phyloP scores from a whole-genome alignment of 352 stramenopile genomes.

The Phytophthora multivora region DNA sequence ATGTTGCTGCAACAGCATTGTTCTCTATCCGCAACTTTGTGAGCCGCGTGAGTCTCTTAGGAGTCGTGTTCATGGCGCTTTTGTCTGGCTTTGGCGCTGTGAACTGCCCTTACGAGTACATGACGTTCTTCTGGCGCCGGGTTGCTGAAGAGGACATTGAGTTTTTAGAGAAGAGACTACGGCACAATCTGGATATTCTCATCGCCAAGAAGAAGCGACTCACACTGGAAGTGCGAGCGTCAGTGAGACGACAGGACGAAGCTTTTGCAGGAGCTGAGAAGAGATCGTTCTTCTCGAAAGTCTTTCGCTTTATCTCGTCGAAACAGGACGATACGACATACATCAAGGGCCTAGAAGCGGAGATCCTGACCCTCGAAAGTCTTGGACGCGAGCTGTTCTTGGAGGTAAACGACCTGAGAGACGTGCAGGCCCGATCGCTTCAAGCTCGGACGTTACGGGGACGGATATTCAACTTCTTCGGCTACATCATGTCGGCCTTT shows the following conservation, averaged over 20 bases:
- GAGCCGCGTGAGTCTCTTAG: slow-evolving; percentile 79
- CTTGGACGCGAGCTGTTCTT: slow-evolving; percentile 81
- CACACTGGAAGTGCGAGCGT: slow-evolving; percentile 50
- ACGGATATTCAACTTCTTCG: background rate
- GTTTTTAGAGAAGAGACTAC: slow-evolving; percentile 79
- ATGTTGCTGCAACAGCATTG: slow-evolving; percentile 37
- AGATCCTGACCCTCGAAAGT: slow-evolving; percentile 81
- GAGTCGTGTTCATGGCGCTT: slow-evolving; percentile 83
- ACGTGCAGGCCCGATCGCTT: slow-evolving; percentile 60
- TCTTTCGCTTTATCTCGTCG: slow-evolving; percentile 38
- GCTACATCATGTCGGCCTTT: background rate
- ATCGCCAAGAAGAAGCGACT: slow-evolving; percentile 86
- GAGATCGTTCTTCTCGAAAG: slow-evolving; percentile 39
- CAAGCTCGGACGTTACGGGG: slow-evolving; percentile 35
- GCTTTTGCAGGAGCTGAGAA: slow-evolving; percentile 15
- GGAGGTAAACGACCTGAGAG: slow-evolving; percentile 82
- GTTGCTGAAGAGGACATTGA: slow-evolving; percentile 84
- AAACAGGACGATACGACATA: slow-evolving; percentile 48
- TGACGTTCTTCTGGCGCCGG: slow-evolving; percentile 81
- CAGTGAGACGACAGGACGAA: slow-evolving; percentile 32
- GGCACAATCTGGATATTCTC: slow-evolving; percentile 83
- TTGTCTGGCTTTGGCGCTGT: slow-evolving; percentile 84
- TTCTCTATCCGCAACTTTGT: slow-evolving; percentile 86
- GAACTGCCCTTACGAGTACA: slow-evolving; percentile 87
- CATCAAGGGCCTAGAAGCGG: slow-evolving; percentile 60